Percentiles rank a stretch among this genome's conserved stretches.
phyloP scores from a whole-genome alignment of 495 filamentous ascomycete species.

The Pseudevernia furfuracea region DNA sequence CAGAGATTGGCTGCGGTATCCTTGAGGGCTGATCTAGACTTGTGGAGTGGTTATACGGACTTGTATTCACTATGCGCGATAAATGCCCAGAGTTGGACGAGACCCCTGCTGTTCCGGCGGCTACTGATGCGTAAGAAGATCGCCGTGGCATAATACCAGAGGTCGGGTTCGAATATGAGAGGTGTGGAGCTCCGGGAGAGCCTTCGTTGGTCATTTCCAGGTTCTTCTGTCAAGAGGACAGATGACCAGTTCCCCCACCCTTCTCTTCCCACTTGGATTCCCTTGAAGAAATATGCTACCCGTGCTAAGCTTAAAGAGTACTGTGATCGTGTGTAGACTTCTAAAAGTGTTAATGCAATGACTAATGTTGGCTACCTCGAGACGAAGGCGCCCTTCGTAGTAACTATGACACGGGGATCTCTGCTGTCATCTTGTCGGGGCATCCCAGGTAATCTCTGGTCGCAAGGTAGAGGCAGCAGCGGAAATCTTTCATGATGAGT shows the following conservation, averaged over 20 bases:
- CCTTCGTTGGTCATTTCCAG: slow-evolving; percentile 38
- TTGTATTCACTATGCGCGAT: slow-evolving; percentile 49
- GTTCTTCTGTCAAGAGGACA: slow-evolving; percentile 1
- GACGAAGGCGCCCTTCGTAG: slow-evolving; percentile 10
- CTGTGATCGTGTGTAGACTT: background rate
- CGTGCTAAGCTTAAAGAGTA: background rate
- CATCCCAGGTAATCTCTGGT: background rate
- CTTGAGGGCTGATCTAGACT: slow-evolving; percentile 32
- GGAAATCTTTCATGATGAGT: slow-evolving; percentile 13
- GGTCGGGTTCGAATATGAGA: slow-evolving; percentile 34
- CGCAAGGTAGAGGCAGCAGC: background rate
- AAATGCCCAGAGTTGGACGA: slow-evolving; percentile 35
- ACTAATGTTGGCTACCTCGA: slow-evolving; percentile 11
- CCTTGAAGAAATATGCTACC: background rate
- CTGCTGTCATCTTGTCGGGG: slow-evolving; percentile 11
- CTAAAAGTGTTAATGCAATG: slow-evolving; percentile 1
- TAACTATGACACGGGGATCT: slow-evolving; percentile 17
- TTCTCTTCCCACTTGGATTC: background rate
- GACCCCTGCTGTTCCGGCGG: slow-evolving; percentile 53
- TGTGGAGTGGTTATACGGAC: slow-evolving; percentile 36
- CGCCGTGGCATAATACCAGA: slow-evolving; percentile 42
- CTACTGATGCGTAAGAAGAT: slow-evolving; percentile 75
- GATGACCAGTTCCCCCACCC: background rate
- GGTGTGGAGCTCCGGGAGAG: slow-evolving; percentile 42
- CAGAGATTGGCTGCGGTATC: slow-evolving; percentile 25